These are phyloP conservation scores for Aurifilum marmelostoma DNA, from an alignment of 2,329 filamentous ascomycete genomes.

Conservation along the genomic window DNA sequence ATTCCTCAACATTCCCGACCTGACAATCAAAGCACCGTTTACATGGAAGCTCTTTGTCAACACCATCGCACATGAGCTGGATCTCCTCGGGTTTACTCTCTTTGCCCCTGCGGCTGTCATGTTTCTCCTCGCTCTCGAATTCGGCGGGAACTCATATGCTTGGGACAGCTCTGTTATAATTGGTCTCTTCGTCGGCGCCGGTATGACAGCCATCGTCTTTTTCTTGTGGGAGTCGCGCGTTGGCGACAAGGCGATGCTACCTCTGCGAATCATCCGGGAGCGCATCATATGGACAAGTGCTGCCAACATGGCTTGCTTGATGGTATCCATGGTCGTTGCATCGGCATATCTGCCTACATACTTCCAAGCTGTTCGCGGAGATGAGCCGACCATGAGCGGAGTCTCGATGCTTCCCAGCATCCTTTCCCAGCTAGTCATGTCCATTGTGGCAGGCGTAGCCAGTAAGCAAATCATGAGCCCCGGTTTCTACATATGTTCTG, in stretches of 20 bases:
- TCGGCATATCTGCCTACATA: slow-evolving; percentile 11
- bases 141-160: slow-evolving; percentile 41
- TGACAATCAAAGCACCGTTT: slow-evolving; percentile 35
- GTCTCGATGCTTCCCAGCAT: slow-evolving; percentile 11
- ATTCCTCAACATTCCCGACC: slow-evolving; percentile 39
- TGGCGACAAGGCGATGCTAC: slow-evolving; percentile 13
- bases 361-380: slow-evolving; percentile 16
- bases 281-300: slow-evolving; percentile 5
- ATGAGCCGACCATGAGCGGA: slow-evolving; percentile 8
- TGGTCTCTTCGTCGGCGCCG: slow-evolving; percentile 43
- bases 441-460: background rate
- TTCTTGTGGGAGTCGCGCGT: slow-evolving; percentile 43
- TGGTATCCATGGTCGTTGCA: slow-evolving; percentile 9
- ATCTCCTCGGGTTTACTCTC: slow-evolving; percentile 43
- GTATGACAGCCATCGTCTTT: slow-evolving; percentile 39
- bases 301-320: background rate
- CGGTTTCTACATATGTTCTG: background rate
- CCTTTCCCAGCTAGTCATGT: background rate
- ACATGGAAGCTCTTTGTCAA: slow-evolving; percentile 31
- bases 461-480: background rate
- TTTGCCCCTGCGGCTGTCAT: slow-evolving; percentile 45
- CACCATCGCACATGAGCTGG: slow-evolving; percentile 38
- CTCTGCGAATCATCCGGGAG: background rate
- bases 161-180: slow-evolving; percentile 45
- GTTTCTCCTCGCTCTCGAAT: slow-evolving; percentile 49